Base-by-base conservation (phyloP, 805 yeast species). In the Tetrapisispora pingtungensis region DNA sequence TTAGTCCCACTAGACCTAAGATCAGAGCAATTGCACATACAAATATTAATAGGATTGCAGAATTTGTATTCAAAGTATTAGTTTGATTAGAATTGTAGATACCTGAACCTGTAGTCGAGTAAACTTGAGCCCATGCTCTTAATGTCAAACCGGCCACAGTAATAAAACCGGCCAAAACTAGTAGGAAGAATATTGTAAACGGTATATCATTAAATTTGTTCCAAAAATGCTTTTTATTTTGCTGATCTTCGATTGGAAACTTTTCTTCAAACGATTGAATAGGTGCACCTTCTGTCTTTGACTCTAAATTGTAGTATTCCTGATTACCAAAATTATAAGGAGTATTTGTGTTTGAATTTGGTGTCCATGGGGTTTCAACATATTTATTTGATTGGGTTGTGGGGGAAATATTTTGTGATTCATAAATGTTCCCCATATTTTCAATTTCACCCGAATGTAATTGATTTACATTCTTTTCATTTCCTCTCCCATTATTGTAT, bases 171-270 rank as follows among this genome's bases (percentile, higher is more conserved):
- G 68, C 75, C 3, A 78, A 68, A 4, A 75, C 65, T 4, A 73
- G 57, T 8, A 64, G 42, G 40, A 73, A 68, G 49, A 85, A 71
- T 8, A 82, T 49, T 0, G 84, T 73, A 57, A 83, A 82, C 0
- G 81, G 77, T 73, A 80, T 74, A 61, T 87, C 96, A 55, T 87
- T 80, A 65, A 70, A 76, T 46, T 66, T 74, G 1, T 88, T 87
- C 40, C 40, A 37, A 37, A 37, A 37, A 37, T 28, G 33, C 17
- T 37, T 26, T 53, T 70, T 72, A 28, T 71, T 74, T 26, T 84
- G 71, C 15, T 46, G 42, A 7, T 15, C 31, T 32, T 57, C 61
- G 1, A 51, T 47, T 49, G 78, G 75, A 62, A 87, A 87, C 1
- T 81, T 74, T 40, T 84, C 78, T 28, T 79, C 84, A 58, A 80